Evolutionary conservation across 441 rosid species (phyloP).

Genomic region (Arabidopsis lyrata): DNA sequence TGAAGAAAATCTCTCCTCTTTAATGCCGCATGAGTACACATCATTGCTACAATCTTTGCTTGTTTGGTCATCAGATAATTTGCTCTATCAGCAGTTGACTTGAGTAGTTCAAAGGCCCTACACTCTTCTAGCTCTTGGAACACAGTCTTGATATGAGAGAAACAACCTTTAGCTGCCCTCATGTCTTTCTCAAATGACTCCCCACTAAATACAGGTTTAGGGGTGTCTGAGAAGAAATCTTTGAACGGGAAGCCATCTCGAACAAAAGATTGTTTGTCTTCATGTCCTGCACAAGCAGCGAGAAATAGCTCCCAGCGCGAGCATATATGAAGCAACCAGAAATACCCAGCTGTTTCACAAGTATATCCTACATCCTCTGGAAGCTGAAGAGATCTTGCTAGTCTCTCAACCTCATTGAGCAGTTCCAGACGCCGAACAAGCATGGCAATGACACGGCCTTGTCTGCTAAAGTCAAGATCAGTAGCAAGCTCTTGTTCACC

Average conservation of each 20-base stretch:
- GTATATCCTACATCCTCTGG: conserved; percentile 99
- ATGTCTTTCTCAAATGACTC: conserved; percentile 94
- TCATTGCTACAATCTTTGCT: conserved; percentile 99
- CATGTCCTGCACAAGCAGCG: conserved; percentile 87
- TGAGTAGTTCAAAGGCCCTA: conserved; percentile 98
- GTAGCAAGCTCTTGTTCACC: conserved; percentile 99
- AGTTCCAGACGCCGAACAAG: conserved; percentile 95
- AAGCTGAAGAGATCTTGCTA: conserved; percentile 93
- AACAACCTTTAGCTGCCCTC: conserved; percentile 96
- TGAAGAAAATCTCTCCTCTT: conserved; percentile 98
- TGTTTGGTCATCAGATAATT: conserved; percentile 98
- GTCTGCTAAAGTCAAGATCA: conserved; percentile 99
- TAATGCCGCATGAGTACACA: conserved; percentile 98
- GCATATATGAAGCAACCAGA: conserved; percentile 97
- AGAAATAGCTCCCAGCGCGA: conserved; percentile 98
- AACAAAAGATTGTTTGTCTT: conserved; percentile 76
- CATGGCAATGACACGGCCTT: conserved; percentile 99
- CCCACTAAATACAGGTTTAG: conserved; percentile 83
- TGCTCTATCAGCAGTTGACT: conserved; percentile 99
- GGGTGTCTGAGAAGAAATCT: conserved; percentile 86
- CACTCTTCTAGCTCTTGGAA: conserved; percentile 99
- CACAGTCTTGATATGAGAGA: conserved; percentile 88
- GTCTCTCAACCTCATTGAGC: conserved; percentile 94
- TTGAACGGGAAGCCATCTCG: conserved; percentile 91
- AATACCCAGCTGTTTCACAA: conserved; percentile 99